A percentile compares a stretch with the other conserved stretches of the same genome.
These are phyloP conservation scores for Zarea fungicola DNA, from an alignment of 2,329 filamentous ascomycete species.

Conservation along the genomic window DNA sequence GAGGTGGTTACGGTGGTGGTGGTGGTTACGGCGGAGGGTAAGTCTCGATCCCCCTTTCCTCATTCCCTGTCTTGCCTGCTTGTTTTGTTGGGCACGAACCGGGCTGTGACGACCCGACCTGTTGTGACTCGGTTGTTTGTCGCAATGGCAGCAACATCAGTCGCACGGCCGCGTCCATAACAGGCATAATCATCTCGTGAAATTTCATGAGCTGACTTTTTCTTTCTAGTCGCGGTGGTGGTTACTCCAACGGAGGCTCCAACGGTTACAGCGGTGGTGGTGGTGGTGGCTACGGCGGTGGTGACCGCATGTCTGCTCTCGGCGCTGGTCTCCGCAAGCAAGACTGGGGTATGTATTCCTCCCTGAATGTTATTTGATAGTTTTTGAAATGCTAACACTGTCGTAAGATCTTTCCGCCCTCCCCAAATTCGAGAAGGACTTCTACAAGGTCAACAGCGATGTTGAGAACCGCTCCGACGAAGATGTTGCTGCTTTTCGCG, in stretches of 20 bases:
- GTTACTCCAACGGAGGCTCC: slow-evolving; percentile 27
- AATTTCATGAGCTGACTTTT: slow-evolving; percentile 28
- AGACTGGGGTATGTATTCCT: slow-evolving; percentile 67
- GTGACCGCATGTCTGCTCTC: slow-evolving; percentile 91
- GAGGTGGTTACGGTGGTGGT: slow-evolving; percentile 35
- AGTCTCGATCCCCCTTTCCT: slow-evolving; percentile 22
- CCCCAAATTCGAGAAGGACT: slow-evolving; percentile 98
- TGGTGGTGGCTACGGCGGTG: slow-evolving; percentile 57
- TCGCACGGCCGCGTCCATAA: not conserved
- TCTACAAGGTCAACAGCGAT: slow-evolving; percentile 91
- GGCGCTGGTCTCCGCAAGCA: slow-evolving; percentile 84
- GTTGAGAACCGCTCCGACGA: slow-evolving; percentile 68
- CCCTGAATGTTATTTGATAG: slow-evolving; percentile 22
- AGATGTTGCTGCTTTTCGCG: slow-evolving; percentile 86
- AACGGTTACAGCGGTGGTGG: slow-evolving; percentile 26
- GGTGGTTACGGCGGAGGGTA: slow-evolving; percentile 33
- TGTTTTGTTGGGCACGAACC: not conserved
- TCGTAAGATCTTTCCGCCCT: slow-evolving; percentile 64
- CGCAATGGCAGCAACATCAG: not conserved
- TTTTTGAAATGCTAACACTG: slow-evolving; percentile 23
- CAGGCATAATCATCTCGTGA: not conserved
- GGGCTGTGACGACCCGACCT: not conserved
- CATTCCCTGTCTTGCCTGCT: not conserved
- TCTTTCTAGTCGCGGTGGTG: slow-evolving; percentile 41
- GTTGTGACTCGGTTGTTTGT: not conserved